phyloP scores from a whole-genome alignment of 2,329 filamentous ascomycete species.

The Eurotiales sp. region DNA sequence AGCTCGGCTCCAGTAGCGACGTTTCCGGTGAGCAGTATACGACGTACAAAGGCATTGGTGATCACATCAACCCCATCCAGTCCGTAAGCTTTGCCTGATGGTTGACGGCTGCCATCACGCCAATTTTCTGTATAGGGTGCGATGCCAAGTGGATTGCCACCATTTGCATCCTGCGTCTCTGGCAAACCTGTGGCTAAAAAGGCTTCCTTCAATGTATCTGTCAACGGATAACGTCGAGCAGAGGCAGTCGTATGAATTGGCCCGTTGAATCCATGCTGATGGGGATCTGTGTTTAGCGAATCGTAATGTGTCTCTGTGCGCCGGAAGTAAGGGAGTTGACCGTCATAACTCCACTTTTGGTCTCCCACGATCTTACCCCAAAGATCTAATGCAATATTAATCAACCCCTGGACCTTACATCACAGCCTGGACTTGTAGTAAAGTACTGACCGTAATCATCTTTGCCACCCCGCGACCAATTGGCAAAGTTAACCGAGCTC shows the following conservation, averaged over 20 bases:
- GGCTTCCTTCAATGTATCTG: not conserved
- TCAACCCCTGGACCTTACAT: slow-evolving; percentile 2
- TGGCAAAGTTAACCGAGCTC: slow-evolving; percentile 1
- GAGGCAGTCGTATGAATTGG: slow-evolving; percentile 5
- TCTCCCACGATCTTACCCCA: slow-evolving; percentile 4
- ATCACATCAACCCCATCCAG: not conserved
- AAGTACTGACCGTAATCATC: not conserved
- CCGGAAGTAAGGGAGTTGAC: slow-evolving; percentile 6
- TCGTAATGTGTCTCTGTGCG: slow-evolving; percentile 1
- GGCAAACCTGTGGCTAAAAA: not conserved
- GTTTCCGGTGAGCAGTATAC: slow-evolving; percentile 4
- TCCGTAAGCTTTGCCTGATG: not conserved
- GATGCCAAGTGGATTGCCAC: not conserved
- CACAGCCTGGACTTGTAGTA: slow-evolving; percentile 2
- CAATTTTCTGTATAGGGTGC: not conserved
- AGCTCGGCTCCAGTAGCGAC: slow-evolving; percentile 1
- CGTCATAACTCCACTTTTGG: slow-evolving; percentile 4
- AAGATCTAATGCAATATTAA: not conserved
- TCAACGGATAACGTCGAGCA: slow-evolving; percentile 1
- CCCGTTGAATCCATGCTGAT: not conserved
- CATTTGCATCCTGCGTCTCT: not conserved
- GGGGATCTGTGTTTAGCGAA: not conserved
- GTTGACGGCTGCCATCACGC: not conserved
- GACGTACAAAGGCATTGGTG: not conserved
- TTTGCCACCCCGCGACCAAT: not conserved